Base-by-base conservation (phyloP, 106 monocot species). In the Dioscorea dumetorum region DNA sequence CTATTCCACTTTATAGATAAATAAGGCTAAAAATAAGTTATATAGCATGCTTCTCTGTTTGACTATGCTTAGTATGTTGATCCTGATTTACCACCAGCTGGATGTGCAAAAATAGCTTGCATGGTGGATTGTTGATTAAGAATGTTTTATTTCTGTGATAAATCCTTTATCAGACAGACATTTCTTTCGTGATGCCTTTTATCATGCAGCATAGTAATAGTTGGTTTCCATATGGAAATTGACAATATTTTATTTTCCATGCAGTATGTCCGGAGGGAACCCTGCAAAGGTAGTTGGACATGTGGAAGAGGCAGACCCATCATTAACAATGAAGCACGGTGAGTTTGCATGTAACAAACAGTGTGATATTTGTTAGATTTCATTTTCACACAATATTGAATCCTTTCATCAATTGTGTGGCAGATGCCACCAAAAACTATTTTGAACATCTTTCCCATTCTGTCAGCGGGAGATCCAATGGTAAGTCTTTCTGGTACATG, bases 321-420 rank as follows among this genome's bases (percentile, higher is more conserved):
- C 90, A 70, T 77, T 86, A 70, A 86, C 90, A 62, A 90, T 87
- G 90, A 90, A 86, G 50, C 90, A 90, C 71, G 90, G 90, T 86
- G 57, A 67, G 81, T 74, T 50, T 71, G 41, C 22, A 6, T 28
- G 31, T 72, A 48, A 22, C 67, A 32, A 22, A 8, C 12, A 56
- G 13, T 32, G 24, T 8, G 49, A 61, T 28, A 50, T 48, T 49
- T 23, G 7, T 35, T 68, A 4, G 12, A 64, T 28, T 64, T 68
- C n/a, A 67, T 31, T 50, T 68, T 62, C 13, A 33, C 16, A 12
- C 66, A 56, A 68, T 76, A 61, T 34, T 24, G 23, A 41, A 23
- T 24, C 64, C 14, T 62, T 58, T 28, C 74, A 32, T 58, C 72
- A 0, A 41, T 41, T 24, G 9, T 58, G 62, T 34, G 41, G 31